Evolutionary conservation across 1,284 basidiomycete species (phyloP), one percentile per base, ranked within the genome.

Genomic region (Athelia psychrophila): DNA sequence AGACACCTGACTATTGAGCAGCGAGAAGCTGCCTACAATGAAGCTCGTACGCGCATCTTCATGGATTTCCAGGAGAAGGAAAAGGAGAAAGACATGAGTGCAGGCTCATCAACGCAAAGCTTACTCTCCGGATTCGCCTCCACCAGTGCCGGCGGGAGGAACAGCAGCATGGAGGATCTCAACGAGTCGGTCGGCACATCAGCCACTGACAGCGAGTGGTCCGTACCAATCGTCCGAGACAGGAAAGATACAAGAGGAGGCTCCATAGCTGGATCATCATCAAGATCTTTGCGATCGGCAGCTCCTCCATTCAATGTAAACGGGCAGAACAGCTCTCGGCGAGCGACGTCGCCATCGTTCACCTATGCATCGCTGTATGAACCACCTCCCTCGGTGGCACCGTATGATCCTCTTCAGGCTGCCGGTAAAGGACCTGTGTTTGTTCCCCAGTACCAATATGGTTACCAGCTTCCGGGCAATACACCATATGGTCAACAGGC

Each of bases 31-130:
- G 90, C 87, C 13, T 93, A 93, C 60, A 86, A 89, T 51, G 83
- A 88, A 65, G 90, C 90, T 25, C 82, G 91, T 42, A 84, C 82
- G 33, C 80, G 90, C 51, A 93, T 93, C 58, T 93, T 92, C 70
- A 85, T 86, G 79, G 83, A 71, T 54, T 89, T 90, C 59, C 78
- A 88, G 61, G 87, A 87, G 60, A 88, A 87, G 62, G 82, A 83
- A 54, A 83, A 82, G 65, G 78, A 75, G 52, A 88, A 89, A 65
- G 87, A 86, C 49, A 76, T 83, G 68, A 90, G 83, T 65, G 82
- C 86, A 12, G 86, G 85, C 62, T 88, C 86, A 5, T 90, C 88
- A 4, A 83, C 84, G 25, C 70, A 84, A 50, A 88, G 85, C 59
- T 73, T 88, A 47, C 74, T 79, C 1, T 88, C 84, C 9, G 83